Conservation (phyloP, 805 yeast genomes). For the Candida parachauliodes region DNA sequence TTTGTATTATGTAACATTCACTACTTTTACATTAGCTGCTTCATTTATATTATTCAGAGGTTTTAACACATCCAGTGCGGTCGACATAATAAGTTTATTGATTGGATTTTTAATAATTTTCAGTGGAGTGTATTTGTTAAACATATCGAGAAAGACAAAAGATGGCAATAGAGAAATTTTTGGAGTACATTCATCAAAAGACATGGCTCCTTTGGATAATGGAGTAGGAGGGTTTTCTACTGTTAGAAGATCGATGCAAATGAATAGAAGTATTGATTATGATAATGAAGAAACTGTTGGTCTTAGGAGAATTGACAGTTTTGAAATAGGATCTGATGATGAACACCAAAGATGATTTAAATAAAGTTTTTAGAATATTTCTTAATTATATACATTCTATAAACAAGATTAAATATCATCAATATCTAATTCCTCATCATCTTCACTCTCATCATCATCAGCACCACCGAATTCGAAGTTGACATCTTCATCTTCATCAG, state of each 20-base stretch:
- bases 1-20: constrained; percentile 83
- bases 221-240: constrained; percentile 73
- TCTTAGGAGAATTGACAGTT: constrained; percentile 58
- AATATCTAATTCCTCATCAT: constrained; percentile 73
- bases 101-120: constrained; percentile 86
- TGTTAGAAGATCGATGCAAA: constrained; percentile 72
- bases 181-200: constrained; percentile 53
- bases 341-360: constrained; percentile 16
- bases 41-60: constrained; percentile 84
- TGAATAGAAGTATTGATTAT: constrained; percentile 40
- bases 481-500: constrained; percentile 94
- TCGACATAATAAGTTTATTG: constrained; percentile 74
- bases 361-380: neutral
- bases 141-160: constrained; percentile 66
- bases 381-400: constrained; percentile 1
- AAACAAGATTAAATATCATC: constrained; percentile 71
- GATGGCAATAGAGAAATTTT: constrained; percentile 53
- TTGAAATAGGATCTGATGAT: constrained; percentile 47
- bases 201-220: constrained; percentile 69
- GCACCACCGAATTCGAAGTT: constrained; percentile 97
- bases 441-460: constrained; percentile 74
- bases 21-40: constrained; percentile 82
- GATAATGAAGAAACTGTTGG: constrained; percentile 48
- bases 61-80: constrained; percentile 77
- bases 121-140: constrained; percentile 80